phyloP scores from a whole-genome alignment of 495 filamentous ascomycete genomes.

The Thermochaetoides thermophila region DNA sequence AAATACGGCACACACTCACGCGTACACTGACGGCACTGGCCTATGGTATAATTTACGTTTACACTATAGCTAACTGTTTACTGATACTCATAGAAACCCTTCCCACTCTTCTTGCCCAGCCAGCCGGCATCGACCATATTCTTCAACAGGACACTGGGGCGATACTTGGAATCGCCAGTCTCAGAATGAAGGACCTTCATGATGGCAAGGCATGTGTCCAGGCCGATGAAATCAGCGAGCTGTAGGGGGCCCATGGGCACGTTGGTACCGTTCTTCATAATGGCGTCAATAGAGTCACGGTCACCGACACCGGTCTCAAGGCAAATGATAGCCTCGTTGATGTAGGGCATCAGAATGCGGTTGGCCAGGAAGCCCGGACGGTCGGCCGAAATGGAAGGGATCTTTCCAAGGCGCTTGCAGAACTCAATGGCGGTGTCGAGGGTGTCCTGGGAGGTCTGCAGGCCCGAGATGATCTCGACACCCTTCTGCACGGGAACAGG shows the following conservation, averaged over 20 bases:
- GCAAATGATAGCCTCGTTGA: slow-evolving; percentile 96
- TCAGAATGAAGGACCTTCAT: slow-evolving; percentile 92
- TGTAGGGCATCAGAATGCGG: slow-evolving; percentile 95
- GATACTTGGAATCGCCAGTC: slow-evolving; percentile 89
- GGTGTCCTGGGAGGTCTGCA: slow-evolving; percentile 78
- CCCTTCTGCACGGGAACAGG: slow-evolving; percentile 94
- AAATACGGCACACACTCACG: too few species aligned
- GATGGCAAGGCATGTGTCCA: slow-evolving; percentile 92
- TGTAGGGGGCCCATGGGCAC: slow-evolving; percentile 95
- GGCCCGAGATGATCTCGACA: slow-evolving; percentile 87
- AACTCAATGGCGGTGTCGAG: slow-evolving; percentile 74
- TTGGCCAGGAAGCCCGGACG: slow-evolving; percentile 93
- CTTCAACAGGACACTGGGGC: slow-evolving; percentile 67
- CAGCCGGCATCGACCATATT: slow-evolving; percentile 98
- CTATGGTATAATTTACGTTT: too few species aligned
- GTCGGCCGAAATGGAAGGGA: slow-evolving; percentile 73
- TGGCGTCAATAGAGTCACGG: slow-evolving; percentile 82
- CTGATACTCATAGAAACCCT: slow-evolving; percentile 85
- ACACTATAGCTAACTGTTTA: too few species aligned
- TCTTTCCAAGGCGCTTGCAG: slow-evolving; percentile 84
- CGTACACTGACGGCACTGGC: too few species aligned
- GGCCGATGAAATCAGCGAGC: slow-evolving; percentile 91
- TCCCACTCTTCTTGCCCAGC: slow-evolving; percentile 94
- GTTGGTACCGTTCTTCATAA: slow-evolving; percentile 99
- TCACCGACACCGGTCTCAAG: slow-evolving; percentile 82